Conservation (phyloP, 1,284 basidiomycete species). For the Hemileccinum hortonii region DNA sequence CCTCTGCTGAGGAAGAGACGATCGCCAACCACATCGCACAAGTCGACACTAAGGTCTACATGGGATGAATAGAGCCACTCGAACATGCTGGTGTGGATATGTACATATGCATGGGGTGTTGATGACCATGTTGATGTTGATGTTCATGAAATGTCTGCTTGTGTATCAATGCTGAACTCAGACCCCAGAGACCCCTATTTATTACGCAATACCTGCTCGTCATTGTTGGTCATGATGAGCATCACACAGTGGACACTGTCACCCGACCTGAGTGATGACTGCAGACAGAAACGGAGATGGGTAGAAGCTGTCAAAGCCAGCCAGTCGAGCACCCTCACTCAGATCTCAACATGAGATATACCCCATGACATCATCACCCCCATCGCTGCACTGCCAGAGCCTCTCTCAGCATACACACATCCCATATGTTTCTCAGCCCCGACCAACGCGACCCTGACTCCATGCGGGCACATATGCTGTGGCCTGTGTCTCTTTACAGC, state of each 20-base stretch:
- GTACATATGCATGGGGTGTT: conserved; percentile 90
- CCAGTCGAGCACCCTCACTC: conserved; percentile 5
- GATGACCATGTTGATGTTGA: conserved; percentile 90
- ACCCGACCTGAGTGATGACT: too few relatives aligned
- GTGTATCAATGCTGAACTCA: conserved; percentile 79
- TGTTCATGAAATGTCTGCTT: conserved; percentile 61
- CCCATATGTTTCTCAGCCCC: conserved; percentile 78
- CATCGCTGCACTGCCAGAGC: conserved; percentile 36
- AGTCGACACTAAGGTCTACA: conserved; percentile 80
- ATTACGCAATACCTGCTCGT: conserved; percentile 24
- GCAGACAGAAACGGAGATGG: conserved; percentile 18
- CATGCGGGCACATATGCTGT: conserved; percentile 76
- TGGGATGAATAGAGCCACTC: neutral
- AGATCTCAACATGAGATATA: conserved; percentile 24
- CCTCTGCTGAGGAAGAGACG: conserved; percentile 82
- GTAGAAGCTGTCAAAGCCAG: neutral
- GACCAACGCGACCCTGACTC: conserved; percentile 70
- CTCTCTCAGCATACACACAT: conserved; percentile 64
- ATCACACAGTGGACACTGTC: neutral
- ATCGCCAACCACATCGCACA: conserved; percentile 92
- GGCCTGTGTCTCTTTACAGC: conserved; percentile 74
- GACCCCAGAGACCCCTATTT: conserved; percentile 17
- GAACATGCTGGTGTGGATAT: conserved; percentile 32
- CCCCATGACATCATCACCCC: conserved; percentile 7
- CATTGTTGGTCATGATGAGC: conserved; percentile 22